Conservation (phyloP, 1,139 yeast species). For the Geotrichum klebahnii region DNA sequence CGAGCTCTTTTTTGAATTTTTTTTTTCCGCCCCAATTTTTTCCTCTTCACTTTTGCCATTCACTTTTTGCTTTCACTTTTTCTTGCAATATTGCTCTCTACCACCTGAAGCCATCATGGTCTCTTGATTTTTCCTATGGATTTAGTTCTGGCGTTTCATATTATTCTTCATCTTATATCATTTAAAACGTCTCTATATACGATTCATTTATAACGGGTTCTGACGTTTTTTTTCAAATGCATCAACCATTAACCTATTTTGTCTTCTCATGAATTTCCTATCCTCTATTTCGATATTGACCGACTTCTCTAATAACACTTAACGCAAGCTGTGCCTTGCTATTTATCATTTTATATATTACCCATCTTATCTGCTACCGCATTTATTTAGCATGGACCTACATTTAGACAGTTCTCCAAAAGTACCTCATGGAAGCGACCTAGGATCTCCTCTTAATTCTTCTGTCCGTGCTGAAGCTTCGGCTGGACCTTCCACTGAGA, state of each 20-base stretch:
- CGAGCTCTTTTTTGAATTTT: background rate
- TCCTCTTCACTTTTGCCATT: background rate
- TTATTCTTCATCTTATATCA: background rate
- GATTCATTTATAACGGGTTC: background rate
- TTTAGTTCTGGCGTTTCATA: background rate
- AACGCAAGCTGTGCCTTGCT: too few species aligned
- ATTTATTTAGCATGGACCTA: too few species aligned
- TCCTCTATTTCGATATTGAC: background rate
- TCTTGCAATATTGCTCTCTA: too few species aligned
- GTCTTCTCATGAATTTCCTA: background rate
- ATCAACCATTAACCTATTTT: background rate
- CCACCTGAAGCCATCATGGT: background rate
- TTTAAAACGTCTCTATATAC: background rate
- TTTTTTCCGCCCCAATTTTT: background rate
- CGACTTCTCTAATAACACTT: background rate
- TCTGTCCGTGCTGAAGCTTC: constrained; percentile 1
- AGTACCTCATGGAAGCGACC: constrained; percentile 1
- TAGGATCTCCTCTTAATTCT: background rate
- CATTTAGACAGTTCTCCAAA: too few species aligned
- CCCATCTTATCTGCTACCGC: too few species aligned
- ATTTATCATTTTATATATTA: too few species aligned
- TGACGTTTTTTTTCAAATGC: background rate
- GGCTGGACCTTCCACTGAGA: background rate
- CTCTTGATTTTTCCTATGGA: background rate
- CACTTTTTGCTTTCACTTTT: background rate